Evolutionary conservation across 495 filamentous ascomycete genomes (phyloP), one percentile per base, ranked within the genome.

Genomic region (Aspergillus incahuasiensis): DNA sequence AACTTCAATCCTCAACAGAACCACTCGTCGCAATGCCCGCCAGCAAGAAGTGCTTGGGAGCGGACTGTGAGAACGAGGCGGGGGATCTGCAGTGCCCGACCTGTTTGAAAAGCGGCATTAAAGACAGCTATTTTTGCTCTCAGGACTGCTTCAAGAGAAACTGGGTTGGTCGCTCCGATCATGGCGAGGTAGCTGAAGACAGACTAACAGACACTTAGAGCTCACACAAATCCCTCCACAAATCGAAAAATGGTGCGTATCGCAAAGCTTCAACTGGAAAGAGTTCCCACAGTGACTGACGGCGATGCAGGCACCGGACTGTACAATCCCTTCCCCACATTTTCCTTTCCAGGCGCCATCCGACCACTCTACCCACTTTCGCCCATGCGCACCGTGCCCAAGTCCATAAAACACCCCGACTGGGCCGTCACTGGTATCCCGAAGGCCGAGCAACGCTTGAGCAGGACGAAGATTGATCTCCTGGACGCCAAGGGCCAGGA

Each of bases 71-170:
- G 7, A 96, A 96, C 55, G 83, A 90, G 52, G 90, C 90, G 44
- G 85, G 89, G 30, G 75, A 82, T 22, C 73, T 97, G 13, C 91
- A 97, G 68, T 98, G 94, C 74, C 94, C 94, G 22, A 96, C 87
- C 42, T 98, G 94, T 63, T 77, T 96, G 55, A 96, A 92, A 69
- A 68, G 88, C 44, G 91, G 88, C 44, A 92, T 87, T 21, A 22
- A 25, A 64, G 89, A 92, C 66, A 94, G 89, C 74, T 96, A 82
- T 71, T 98, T 97, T 76, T 98, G 94, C 77, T 91, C 90, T 6
- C 94, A 98, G 68, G 94, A 97, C 63, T 98, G 94, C 79, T 97
- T 98, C 77, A 97, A 96, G 78, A 84, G 82, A 67, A 97, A 89
- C 75, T 98, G 94, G 94, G 92, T 97, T 81, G 64, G 86, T 19